Evolutionary conservation across 306 rosid genomes (phyloP), one percentile per base, ranked within the genome.

Genomic region (Hippophae gyantsensis): DNA sequence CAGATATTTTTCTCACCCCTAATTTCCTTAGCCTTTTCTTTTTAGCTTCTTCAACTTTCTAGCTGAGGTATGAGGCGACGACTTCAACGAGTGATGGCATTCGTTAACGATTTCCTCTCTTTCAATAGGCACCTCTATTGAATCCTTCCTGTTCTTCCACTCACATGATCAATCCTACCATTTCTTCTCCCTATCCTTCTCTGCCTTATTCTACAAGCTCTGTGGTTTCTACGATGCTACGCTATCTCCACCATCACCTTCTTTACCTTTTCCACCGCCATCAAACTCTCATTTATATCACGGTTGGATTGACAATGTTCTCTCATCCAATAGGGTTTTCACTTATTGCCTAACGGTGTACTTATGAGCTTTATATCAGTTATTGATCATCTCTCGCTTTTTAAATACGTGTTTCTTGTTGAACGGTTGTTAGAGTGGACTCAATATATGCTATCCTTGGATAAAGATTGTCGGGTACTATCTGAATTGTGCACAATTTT

Each of bases 151-250:
- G 45, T 86, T 40, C 72, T 63, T 95, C 1, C 82, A 76, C 78
- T 71, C 95, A 8, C 87, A 95, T 23, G 97, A 84, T 59, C 95
- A 84, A 52, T 62, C 87, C 78, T 92, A 95, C 73, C 86, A 89
- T 67, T 89, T 89, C 84, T 89, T 89, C 86, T 86, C 95, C 72
- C 63, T 86, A 73, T 64, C 89, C 52, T 89, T 89, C 80, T 95
- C 97, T 10, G 64, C 88, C 68, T 86, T 89, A 60, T 84, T 89
- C 62, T 84, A 73, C 76, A 89, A 82, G 73, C 87, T 89, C 72
- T 89, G 86, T 72, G 97, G 95, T 52, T 81, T 86, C 65, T 69
- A 80, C 60, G 86, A 81, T 12, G 50, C 74, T 63, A 43, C 55
- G 10, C 56, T 72, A 5, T 13, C 77, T 1, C 26, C 63, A 7